Conservation (phyloP, 2,329 filamentous ascomycete genomes). For the Trichophyton verrucosum region DNA sequence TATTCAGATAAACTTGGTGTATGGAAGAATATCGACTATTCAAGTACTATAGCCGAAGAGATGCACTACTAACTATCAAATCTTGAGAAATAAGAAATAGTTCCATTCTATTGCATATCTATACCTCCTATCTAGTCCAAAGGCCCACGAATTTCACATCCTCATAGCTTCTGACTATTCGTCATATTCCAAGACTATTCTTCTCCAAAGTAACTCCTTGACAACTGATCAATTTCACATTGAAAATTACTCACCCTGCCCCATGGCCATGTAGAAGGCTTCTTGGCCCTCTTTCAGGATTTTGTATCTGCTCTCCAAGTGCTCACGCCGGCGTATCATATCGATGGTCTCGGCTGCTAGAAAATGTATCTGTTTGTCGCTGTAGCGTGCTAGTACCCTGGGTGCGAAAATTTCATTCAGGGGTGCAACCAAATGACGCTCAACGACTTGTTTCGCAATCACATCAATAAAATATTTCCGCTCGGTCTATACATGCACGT, state of each 20-base stretch:
- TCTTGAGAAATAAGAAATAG: not conserved
- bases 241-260: not conserved
- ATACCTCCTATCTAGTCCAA: not conserved
- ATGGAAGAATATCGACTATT: too few relatives aligned
- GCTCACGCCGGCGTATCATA: constrained; percentile 1
- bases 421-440: constrained; percentile 6
- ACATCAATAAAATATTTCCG: constrained; percentile 7
- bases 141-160: not conserved
- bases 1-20: too few relatives aligned
- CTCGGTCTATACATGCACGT: not conserved
- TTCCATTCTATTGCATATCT: not conserved
- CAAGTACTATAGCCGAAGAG: too few relatives aligned
- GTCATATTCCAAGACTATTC: not conserved
- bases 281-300: constrained; percentile 5
- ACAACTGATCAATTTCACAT: not conserved
- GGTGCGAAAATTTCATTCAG: constrained; percentile 5
- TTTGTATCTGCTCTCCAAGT: constrained; percentile 4
- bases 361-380: constrained; percentile 5
- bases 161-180: not conserved
- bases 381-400: constrained; percentile 4
- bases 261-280: constrained; percentile 6
- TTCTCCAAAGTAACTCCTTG: not conserved
- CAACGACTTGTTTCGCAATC: constrained; percentile 6
- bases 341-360: constrained; percentile 7
- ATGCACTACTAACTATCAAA: too few relatives aligned